Conservation (phyloP, 306 rosid genomes). For the Coriaria nepalensis region DNA sequence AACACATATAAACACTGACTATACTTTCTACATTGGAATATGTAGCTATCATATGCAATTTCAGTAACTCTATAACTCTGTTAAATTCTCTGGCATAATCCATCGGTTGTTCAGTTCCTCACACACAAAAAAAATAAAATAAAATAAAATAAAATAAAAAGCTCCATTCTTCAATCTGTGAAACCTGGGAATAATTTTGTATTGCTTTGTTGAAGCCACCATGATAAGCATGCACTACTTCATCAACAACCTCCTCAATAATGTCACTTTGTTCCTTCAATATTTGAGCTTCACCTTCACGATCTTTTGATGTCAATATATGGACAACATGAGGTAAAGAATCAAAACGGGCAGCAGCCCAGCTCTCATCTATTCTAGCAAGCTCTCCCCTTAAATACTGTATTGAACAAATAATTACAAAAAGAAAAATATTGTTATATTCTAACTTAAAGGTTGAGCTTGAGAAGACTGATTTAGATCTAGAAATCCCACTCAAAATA, state of each 20-base stretch:
- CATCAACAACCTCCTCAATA: slow-evolving; percentile 96
- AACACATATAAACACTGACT: too few relatives aligned
- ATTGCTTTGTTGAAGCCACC: slow-evolving; percentile 96
- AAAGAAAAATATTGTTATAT: slow-evolving; percentile 5
- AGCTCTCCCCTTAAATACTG: slow-evolving; percentile 85
- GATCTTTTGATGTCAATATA: slow-evolving; percentile 94
- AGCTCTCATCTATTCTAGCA: slow-evolving; percentile 63
- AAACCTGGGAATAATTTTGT: slow-evolving; percentile 99
- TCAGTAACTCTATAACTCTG: too few relatives aligned
- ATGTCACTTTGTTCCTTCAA: slow-evolving; percentile 97
- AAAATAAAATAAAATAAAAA: slow-evolving; percentile 1
- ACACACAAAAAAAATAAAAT: neutral
- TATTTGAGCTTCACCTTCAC: slow-evolving; percentile 58
- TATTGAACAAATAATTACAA: slow-evolving; percentile 21
- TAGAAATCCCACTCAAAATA: slow-evolving; percentile 1
- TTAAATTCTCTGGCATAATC: too few relatives aligned
- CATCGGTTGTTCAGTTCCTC: too few relatives aligned
- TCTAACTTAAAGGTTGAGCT: too few relatives aligned
- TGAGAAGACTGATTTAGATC: neutral
- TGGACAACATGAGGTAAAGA: slow-evolving; percentile 99
- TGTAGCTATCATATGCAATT: too few relatives aligned
- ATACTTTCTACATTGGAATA: too few relatives aligned
- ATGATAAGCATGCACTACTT: slow-evolving; percentile 94
- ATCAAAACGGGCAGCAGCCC: slow-evolving; percentile 96
- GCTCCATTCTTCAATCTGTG: too few relatives aligned